phyloP scores from a whole-genome alignment of 805 yeast genomes.

The Wickerhamiella hasegawae region DNA sequence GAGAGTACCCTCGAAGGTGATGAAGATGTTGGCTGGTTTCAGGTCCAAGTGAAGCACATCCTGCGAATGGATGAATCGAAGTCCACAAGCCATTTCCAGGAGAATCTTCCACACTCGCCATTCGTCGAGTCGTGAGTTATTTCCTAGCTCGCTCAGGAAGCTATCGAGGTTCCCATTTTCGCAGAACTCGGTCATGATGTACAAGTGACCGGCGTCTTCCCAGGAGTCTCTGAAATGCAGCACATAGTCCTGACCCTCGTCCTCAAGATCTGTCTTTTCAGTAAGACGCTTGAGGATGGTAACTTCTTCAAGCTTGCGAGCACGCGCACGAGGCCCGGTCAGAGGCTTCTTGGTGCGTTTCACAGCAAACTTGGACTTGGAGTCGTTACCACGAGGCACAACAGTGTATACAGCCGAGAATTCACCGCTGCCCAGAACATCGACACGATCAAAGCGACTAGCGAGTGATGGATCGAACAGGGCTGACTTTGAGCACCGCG shows the following conservation, averaged over 20 bases:
- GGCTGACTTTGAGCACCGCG: neutral
- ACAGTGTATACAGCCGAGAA: conserved; percentile 82
- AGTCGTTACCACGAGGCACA: conserved; percentile 29
- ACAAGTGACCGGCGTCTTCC: conserved; percentile 57
- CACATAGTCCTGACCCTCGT: conserved; percentile 61
- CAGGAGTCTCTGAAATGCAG: conserved; percentile 71
- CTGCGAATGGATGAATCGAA: conserved; percentile 61
- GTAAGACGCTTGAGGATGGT: conserved; percentile 32
- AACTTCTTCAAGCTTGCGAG: conserved; percentile 57
- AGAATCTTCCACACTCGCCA: conserved; percentile 97
- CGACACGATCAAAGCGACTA: conserved; percentile 46
- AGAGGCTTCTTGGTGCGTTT: conserved; percentile 65
- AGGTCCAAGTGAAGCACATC: conserved; percentile 76
- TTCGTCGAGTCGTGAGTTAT: conserved; percentile 69
- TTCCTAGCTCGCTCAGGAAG: conserved; percentile 63
- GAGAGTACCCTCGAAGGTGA: conserved; percentile 85
- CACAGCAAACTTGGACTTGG: conserved; percentile 48
- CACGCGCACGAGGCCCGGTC: conserved; percentile 41
- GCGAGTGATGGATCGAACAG: conserved; percentile 21
- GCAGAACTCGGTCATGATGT: conserved; percentile 89
- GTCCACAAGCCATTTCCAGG: conserved; percentile 62
- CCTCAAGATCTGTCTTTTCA: conserved; percentile 18
- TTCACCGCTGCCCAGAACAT: conserved; percentile 68
- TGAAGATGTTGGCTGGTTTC: conserved; percentile 88
- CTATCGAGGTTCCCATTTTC: conserved; percentile 83